Base-by-base conservation (phyloP, 1,139 yeast genomes). In the Geotrichum cucujoidarum region DNA sequence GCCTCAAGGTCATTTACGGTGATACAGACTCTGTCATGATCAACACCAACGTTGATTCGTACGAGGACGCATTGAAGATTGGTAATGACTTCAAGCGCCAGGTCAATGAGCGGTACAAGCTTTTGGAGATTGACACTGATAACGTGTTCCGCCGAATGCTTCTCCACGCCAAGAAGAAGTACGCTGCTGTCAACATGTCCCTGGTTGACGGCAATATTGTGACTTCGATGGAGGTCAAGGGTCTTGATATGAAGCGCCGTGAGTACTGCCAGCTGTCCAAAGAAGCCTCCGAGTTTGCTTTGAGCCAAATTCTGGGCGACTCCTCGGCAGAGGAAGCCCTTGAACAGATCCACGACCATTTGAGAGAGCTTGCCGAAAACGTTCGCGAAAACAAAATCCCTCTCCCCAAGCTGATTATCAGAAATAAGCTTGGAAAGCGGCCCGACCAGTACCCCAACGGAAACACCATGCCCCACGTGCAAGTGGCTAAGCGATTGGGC, bases 1-100 rank as follows among this genome's bases (percentile, higher is more conserved):
- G 86, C 0, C 73, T 92, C 52, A 75, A 88, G 52, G 98, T 94
- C 45, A 88, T 94, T 17, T 94, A 94, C 62, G 99, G 99, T 73
- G 99, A 94, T 71, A 94, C 99, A 0, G 99, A 94, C 72, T 94
- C 98, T 31, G 97, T 94, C 48, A 94, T 94, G 99, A 89, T 94
- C 62, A 95, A 92, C 65, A 89, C 97, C 1, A 90, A 90, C 39
- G 83, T 80, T 39, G 78, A 76, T 50, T 75, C 71, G 36, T 84
- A 77, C 61, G 67, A 70, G 30, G 95, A 86, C 40, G 96, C 98
- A 0, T 67, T 87, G 39, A 76, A 76, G 59, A 83, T 89, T 56
- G 99, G 97, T 40, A 81, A 83, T 44, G 83, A 83, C 48, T 90
- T 94, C 70, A 92, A 92, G 65, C 66, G 74, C 45, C 76, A 81